A percentile compares a stretch with the other conserved stretches of the same genome.
These are phyloP conservation scores for Crithidia fasciculata DNA, from an alignment of 208 protist genomes.

Conservation along the genomic window DNA sequence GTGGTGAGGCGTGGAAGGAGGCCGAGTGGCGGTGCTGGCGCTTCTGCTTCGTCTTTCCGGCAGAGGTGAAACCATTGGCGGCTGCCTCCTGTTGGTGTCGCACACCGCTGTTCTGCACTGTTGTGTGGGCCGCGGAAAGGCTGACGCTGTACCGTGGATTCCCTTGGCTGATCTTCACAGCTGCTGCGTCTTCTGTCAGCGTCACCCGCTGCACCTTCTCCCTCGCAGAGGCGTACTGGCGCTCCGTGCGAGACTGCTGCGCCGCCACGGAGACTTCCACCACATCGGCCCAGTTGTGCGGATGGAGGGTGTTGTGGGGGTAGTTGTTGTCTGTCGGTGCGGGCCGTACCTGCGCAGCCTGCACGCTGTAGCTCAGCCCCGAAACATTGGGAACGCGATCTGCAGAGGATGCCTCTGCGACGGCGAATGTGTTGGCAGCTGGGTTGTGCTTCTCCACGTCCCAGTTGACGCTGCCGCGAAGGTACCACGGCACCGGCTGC, in stretches of 20 bases:
- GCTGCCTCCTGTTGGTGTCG: neutral
- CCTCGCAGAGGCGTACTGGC: conserved; percentile 21
- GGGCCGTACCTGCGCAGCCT: neutral
- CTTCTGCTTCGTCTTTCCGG: neutral
- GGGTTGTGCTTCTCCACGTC: conserved; percentile 34
- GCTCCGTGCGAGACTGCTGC: conserved; percentile 35
- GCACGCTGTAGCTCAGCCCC: conserved; percentile 17
- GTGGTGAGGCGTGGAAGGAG: neutral
- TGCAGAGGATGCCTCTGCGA: neutral
- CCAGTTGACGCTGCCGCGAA: conserved; percentile 37
- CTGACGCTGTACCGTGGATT: conserved; percentile 28
- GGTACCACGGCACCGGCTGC: conserved; percentile 41
- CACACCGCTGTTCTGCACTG: conserved; percentile 23
- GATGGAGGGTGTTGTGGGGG: neutral
- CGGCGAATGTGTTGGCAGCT: neutral
- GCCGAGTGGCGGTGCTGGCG: neutral
- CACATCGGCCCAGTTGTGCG: conserved; percentile 27
- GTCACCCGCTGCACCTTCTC: conserved; percentile 38
- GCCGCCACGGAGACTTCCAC: conserved; percentile 30
- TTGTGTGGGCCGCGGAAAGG: conserved; percentile 16
- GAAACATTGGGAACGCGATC: neutral
- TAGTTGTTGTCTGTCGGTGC: neutral
- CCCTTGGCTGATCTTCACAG: conserved; percentile 4
- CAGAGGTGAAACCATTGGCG: neutral
- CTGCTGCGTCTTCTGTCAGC: conserved; percentile 29